Conservation (phyloP, 2,329 filamentous ascomycete genomes). For the Beauveria bassiana region DNA sequence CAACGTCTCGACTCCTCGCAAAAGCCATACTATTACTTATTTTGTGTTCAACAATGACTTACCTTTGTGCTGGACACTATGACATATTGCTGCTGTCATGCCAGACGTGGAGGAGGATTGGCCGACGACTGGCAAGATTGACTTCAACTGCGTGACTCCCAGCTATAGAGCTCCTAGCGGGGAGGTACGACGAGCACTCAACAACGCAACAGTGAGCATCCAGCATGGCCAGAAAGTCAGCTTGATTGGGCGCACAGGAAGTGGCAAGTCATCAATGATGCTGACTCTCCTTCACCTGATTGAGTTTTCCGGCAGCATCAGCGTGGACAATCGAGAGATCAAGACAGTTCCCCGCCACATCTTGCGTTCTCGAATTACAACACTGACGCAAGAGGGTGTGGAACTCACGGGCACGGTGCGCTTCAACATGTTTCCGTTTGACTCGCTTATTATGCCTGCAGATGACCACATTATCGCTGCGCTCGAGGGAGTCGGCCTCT, state of each 20-base stretch:
- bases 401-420: conserved; percentile 14
- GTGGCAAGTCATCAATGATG: conserved; percentile 10
- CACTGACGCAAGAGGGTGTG: conserved; percentile 22
- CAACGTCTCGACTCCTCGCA: conserved; percentile 40
- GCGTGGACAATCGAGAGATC: conserved; percentile 23
- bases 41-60: conserved; percentile 47
- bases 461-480: conserved; percentile 12
- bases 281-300: conserved; percentile 9
- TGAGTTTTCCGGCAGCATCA: conserved; percentile 18
- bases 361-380: conserved; percentile 22
- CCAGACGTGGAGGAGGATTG: neutral
- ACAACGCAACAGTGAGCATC: conserved; percentile 12
- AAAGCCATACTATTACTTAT: conserved; percentile 46
- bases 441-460: neutral
- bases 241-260: conserved; percentile 17
- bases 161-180: too few relatives aligned
- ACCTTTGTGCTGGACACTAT: conserved; percentile 37
- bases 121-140: too few relatives aligned
- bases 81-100: conserved; percentile 30
- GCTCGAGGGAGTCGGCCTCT: conserved; percentile 13
- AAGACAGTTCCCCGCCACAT: conserved; percentile 15
- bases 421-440: conserved; percentile 10
- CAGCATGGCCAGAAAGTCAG: conserved; percentile 16
- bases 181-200: neutral
- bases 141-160: too few relatives aligned